A percentile compares a stretch with the other conserved stretches of the same genome.
Conservation (phyloP, 2,329 filamentous ascomycete species). For the Knoxdaviesia capensis region DNA sequence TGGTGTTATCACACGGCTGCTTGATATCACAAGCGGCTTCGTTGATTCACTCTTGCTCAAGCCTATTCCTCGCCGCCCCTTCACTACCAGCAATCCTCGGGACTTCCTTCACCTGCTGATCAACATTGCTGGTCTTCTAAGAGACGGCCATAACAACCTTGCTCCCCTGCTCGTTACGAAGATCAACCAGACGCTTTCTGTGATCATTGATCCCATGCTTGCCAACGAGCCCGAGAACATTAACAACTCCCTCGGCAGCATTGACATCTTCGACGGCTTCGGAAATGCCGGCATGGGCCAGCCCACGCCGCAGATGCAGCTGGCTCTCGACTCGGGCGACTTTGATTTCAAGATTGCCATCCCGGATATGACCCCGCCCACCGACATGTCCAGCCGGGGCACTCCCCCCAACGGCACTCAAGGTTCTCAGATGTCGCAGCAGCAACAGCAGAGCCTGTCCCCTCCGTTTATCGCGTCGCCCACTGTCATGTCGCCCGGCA, state of each 20-base stretch:
- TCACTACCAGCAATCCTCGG: constrained; percentile 40
- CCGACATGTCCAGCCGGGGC: constrained; percentile 11
- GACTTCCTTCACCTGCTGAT: constrained; percentile 55
- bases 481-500: constrained; percentile 28
- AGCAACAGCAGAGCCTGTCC: constrained; percentile 12
- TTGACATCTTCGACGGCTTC: constrained; percentile 48
- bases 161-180: constrained; percentile 59
- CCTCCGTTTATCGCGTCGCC: constrained; percentile 33
- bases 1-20: too few species aligned
- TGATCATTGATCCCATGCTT: constrained; percentile 37
- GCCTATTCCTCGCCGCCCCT: constrained; percentile 37
- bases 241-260: constrained; percentile 25
- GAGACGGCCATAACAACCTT: constrained; percentile 58
- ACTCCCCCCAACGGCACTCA: too few species aligned
- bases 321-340: constrained; percentile 24
- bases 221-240: constrained; percentile 30
- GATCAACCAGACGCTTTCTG: constrained; percentile 50
- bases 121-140: constrained; percentile 46
- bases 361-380: constrained; percentile 10
- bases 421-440: not conserved
- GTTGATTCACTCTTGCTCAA: constrained; percentile 34
- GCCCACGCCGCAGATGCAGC: constrained; percentile 19
- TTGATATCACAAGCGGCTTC: constrained; percentile 1
- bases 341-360: constrained; percentile 18
- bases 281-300: constrained; percentile 41